These are phyloP conservation scores for Aristolochia fimbriata DNA, from an alignment of 164 flowering plant genomes.

Conservation along the genomic window DNA sequence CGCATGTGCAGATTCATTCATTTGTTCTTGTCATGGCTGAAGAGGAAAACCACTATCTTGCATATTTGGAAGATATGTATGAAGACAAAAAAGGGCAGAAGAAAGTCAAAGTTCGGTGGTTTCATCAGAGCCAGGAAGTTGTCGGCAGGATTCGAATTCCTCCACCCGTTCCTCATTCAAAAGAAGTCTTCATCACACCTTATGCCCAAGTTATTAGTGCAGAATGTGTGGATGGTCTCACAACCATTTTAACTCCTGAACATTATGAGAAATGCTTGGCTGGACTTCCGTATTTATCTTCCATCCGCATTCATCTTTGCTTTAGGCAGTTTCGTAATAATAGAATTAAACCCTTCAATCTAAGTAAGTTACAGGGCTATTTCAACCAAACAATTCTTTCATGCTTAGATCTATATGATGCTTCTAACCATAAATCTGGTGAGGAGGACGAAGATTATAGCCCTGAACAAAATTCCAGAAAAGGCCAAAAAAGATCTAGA, in stretches of 20 bases:
- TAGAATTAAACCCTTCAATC: conserved; percentile 62
- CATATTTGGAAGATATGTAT: conserved; percentile 94
- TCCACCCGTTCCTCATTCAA: conserved; percentile 52
- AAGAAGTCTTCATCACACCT: conserved; percentile 90
- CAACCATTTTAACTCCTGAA: conserved; percentile 72
- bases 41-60: conserved; percentile 71
- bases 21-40: conserved; percentile 92
- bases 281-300: conserved; percentile 34
- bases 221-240: conserved; percentile 93
- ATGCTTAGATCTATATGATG: conserved; percentile 31
- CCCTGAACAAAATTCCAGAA: conserved; percentile 25
- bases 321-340: conserved; percentile 62
- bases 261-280: conserved; percentile 65
- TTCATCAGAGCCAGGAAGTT: conserved; percentile 82
- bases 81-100: conserved; percentile 84
- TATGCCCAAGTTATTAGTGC: conserved; percentile 86
- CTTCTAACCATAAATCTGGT: conserved; percentile 14
- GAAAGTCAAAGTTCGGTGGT: conserved; percentile 97
- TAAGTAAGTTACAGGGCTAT: conserved; percentile 78
- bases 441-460: conserved; percentile 45
- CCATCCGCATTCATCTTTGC: conserved; percentile 51
- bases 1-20: conserved; percentile 61
- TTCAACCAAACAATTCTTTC: conserved; percentile 64
- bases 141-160: conserved; percentile 29
- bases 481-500: conserved; percentile 53